Base-by-base conservation (phyloP, 495 filamentous ascomycete genomes). In the Annulohypoxylon stygium region DNA sequence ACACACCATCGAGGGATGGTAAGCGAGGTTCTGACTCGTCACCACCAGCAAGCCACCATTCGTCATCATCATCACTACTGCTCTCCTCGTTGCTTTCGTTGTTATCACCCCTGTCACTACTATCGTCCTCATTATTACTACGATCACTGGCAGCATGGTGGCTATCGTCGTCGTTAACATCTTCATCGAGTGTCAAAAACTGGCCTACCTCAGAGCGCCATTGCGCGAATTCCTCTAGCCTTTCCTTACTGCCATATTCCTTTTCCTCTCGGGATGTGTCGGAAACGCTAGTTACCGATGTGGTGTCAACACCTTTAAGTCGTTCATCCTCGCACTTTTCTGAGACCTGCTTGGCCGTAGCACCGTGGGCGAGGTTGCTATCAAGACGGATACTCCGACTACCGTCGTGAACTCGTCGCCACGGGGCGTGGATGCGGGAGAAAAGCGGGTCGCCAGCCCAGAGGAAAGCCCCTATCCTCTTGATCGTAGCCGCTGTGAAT, bases 391-490 rank as follows among this genome's bases (percentile, higher is more conserved):
- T 61, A 33, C 73, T 74, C 0, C 16, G 30, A 57, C 53, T 14
- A 0, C 45, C 47, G n/a, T 61, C 30, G 5, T 34, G 6, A 1
- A 57, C 33, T 12, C 53, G 16, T 9, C 53, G 53, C 30, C 33
- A 74, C 2, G 78, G 78, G 3, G 73, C 47, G 64, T 85, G 83
- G 0, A 86, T 59, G 12, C 67, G 71, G 30, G 81, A 77, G 9
- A 85, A 20, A 45, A 78, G 75, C 0, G 77, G 79, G 48, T 83
- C 81, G 33, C 81, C 81, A 11, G 80, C 79, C 65, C 78, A 83
- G 3, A 80, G 63, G 14, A 85, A 78, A 6, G 73, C 65, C 5
- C 78, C 65, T 1, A 83, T 50, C n/a, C 80, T 81, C 41, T 78
- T 79, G 2, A 81, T 37, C 0, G 71, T 74, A 1, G 63, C 53